Evolutionary conservation across 2,329 filamentous ascomycete genomes (phyloP).

Genomic region (Exophiala sp.): DNA sequence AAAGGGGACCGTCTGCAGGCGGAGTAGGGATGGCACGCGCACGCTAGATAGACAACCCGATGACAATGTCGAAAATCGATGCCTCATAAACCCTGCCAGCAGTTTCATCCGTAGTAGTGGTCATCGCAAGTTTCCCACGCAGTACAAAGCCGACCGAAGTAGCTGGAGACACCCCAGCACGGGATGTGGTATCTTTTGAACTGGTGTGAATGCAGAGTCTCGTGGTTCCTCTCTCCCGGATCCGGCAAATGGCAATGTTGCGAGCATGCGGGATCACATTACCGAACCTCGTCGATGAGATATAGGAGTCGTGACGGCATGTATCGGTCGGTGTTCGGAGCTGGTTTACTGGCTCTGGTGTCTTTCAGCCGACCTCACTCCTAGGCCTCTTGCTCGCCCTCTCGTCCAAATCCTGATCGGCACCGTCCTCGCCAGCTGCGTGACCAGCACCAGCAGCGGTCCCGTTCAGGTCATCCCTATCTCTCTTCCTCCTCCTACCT

Average conservation of each 20-base stretch:
- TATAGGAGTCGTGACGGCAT: too few species aligned
- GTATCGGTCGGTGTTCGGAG: too few species aligned
- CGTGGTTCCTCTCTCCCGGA: too few species aligned
- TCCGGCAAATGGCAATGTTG: too few species aligned
- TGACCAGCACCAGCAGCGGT: slow-evolving; percentile 3
- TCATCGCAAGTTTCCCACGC: too few species aligned
- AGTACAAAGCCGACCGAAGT: too few species aligned
- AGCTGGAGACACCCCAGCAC: too few species aligned
- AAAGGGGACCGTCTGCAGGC: not conserved
- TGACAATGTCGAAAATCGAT: not conserved
- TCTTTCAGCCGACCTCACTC: slow-evolving; percentile 22
- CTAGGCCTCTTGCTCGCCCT: slow-evolving; percentile 18
- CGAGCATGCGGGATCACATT: too few species aligned
- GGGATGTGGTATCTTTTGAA: too few species aligned
- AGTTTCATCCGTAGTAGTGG: too few species aligned
- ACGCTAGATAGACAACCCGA: not conserved
- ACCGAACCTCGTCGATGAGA: too few species aligned
- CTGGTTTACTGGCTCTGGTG: not conserved
- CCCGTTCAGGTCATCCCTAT: slow-evolving; percentile 16
- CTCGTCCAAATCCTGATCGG: slow-evolving; percentile 16
- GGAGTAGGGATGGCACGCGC: not conserved
- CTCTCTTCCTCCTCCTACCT: slow-evolving; percentile 27
- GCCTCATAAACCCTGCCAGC: not conserved
- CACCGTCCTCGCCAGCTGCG: slow-evolving; percentile 29
- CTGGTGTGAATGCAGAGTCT: too few species aligned